phyloP scores from a whole-genome alignment of 2,329 filamentous ascomycete genomes.

The Byssothecium circinans region DNA sequence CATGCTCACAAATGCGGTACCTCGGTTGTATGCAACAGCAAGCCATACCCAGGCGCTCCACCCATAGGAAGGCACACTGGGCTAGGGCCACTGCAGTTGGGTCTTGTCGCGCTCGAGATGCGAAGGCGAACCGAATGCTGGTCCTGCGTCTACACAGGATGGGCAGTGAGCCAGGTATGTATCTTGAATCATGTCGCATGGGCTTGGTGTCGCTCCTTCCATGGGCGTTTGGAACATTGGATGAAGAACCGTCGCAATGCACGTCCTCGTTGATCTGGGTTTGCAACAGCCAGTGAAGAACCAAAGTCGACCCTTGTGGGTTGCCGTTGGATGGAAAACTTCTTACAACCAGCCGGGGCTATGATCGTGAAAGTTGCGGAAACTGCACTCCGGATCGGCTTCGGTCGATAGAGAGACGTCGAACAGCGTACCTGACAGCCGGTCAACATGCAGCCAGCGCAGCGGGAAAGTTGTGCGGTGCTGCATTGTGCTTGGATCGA shows the following conservation, averaged over 20 bases:
- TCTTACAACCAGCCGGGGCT: conserved; percentile 13
- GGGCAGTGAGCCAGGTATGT: conserved; percentile 1
- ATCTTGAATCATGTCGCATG: conserved; percentile 12
- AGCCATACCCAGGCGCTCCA: neutral
- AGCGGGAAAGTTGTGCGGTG: neutral
- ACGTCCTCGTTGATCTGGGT: conserved; percentile 15
- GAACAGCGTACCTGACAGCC: conserved; percentile 25
- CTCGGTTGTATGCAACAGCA: neutral
- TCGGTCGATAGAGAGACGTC: conserved; percentile 17
- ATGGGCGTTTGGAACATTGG: conserved; percentile 1
- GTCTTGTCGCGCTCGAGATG: too few species aligned
- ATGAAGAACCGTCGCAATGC: conserved; percentile 9
- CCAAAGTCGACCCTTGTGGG: conserved; percentile 11
- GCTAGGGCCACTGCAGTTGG: too few species aligned
- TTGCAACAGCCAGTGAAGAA: conserved; percentile 15
- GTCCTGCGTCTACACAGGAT: neutral
- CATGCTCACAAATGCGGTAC: conserved; percentile 5
- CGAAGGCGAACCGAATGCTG: too few species aligned
- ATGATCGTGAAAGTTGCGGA: conserved; percentile 23
- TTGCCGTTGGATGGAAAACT: conserved; percentile 20
- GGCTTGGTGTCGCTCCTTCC: conserved; percentile 7
- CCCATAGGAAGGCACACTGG: neutral
- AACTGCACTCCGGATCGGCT: conserved; percentile 24
- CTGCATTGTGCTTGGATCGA: neutral
- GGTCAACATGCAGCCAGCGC: conserved; percentile 10